Evolutionary conservation across 495 filamentous ascomycete genomes (phyloP), one percentile per base, ranked within the genome.

Genomic region (Aspergillus cristatus): DNA sequence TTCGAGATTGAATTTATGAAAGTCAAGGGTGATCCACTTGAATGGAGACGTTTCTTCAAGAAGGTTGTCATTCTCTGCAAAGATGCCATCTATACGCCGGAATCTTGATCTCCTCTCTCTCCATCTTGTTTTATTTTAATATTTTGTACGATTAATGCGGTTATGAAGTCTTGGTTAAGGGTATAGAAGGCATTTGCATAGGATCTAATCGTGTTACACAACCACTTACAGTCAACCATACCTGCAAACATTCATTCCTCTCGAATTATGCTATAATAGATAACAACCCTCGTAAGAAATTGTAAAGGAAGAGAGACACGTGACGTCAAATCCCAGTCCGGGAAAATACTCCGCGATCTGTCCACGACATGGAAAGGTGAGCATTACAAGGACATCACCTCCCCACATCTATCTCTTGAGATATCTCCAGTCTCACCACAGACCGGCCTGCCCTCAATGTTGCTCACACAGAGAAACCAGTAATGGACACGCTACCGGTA

Each of bases 11-110:
- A 86, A 40, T 97, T 99, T 57, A 73, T 94, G 45, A 99, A 99
- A 61, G 74, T 81, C 28, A 93, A 93, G 63, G 91, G 93, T 10
- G 91, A 99, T 68, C 93, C 93, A 8, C 59, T 99, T 20, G 91
- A 96, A 70, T 99, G 91, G 91, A 72, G 91, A 39, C 72, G 91
- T 35, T 90, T 99, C 54, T 99, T 99, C 71, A 99, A 96, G 63
- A 85, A 82, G 58, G 77, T 94, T 10, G 82, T 80, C 13, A 66
- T 89, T 40, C 63, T 89, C 18, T 91, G 88, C 64, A 82, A 81
- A 57, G 87, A 94, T 48, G 86, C 75, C 4, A 75, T 96, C 7
- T 72, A 63, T 43, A 72, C 58, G 37, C 70, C 69, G 7, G 65
- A 74, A 42, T 32, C 17, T 28, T 43, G 38, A 28, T 17, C 2